Evolutionary conservation across 1,139 yeast genomes (phyloP), one percentile per base, ranked within the genome.

Genomic region (Zhuliangozyma parablackwelliae): DNA sequence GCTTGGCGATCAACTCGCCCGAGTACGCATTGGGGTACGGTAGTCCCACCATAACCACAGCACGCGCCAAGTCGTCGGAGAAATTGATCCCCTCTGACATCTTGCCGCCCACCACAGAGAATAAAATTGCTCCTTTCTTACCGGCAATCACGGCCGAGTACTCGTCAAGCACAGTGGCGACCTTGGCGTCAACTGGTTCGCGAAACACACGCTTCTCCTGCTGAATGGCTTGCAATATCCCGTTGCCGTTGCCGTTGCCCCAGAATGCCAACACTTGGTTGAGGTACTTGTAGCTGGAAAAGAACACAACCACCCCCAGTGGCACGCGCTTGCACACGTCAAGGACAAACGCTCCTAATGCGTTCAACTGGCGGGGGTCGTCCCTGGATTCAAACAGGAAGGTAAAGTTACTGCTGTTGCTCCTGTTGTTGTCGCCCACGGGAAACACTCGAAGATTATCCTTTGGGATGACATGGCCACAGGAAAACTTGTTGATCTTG

Each of bases 81-180:
- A 92, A 90, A 54, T 90, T 90, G 35, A 90, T 92, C 6, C 98
- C 98, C 57, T 90, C 98, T 0, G 96, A 87, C 66, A 92, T 69
- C 51, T 84, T 84, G 0, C 97, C 98, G 2, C 97, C 97, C 11
- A 92, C 96, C 1, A 92, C 96, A 0, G 96, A 81, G 25, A 90
- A 68, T 6, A 92, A 59, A 1, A 85, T 50, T 0, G 95, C 92
- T 0, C 95, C 94, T 6, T 53, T 39, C 2, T 38, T 33, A 1
- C 47, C 41, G 2, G 31, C 31, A 10, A 60, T 65, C 2, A 59
- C 48, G 1, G 59, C 50, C 1, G 81, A 59, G 50, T 83, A 92
- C 2, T 70, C 72, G 0, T 56, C 44, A 12, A 90, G 59, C 0
- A 76, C 62, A 25, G 59, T 54, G 1, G 72, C 78, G 1, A 74